These are phyloP conservation scores for Rhynchosporium graminicola DNA, from an alignment of 2,329 filamentous ascomycete genomes.

Conservation along the genomic window DNA sequence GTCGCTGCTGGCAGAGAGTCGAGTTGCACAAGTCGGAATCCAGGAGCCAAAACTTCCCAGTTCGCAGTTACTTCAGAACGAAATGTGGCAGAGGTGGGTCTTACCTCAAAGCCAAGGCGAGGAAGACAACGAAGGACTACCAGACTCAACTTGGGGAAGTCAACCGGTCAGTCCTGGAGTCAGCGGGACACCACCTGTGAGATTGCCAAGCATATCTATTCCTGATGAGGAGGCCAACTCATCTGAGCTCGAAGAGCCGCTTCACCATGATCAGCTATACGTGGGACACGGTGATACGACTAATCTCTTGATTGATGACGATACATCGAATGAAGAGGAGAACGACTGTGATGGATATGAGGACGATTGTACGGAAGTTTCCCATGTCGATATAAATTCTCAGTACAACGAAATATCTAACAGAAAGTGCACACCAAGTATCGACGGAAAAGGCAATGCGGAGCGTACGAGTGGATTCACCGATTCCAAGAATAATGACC, in stretches of 20 bases:
- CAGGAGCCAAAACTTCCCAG: constrained; percentile 23
- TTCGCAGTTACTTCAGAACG: constrained; percentile 35
- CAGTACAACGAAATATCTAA: no score
- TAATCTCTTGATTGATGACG: neutral
- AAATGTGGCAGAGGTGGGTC: constrained; percentile 39
- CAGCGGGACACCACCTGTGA: constrained; percentile 23
- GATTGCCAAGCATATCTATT: neutral
- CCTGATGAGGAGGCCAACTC: neutral
- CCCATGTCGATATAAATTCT: neutral
- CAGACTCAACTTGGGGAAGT: constrained; percentile 1
- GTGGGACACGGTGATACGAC: neutral
- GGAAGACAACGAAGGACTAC: neutral
- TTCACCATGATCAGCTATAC: neutral
- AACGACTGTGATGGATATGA: neutral
- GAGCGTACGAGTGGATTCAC: neutral
- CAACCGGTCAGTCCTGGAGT: constrained; percentile 32
- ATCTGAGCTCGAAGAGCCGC: constrained; percentile 12
- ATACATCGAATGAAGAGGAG: neutral
- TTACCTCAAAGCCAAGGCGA: constrained; percentile 15
- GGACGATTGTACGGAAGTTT: neutral
- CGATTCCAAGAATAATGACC: neutral
- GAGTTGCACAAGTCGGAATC: constrained; percentile 33
- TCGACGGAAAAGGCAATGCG: neutral
- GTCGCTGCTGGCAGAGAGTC: constrained; percentile 29
- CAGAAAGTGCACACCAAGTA: neutral